phyloP scores from a whole-genome alignment of 257 asterid species.

The Lycium barbarum region DNA sequence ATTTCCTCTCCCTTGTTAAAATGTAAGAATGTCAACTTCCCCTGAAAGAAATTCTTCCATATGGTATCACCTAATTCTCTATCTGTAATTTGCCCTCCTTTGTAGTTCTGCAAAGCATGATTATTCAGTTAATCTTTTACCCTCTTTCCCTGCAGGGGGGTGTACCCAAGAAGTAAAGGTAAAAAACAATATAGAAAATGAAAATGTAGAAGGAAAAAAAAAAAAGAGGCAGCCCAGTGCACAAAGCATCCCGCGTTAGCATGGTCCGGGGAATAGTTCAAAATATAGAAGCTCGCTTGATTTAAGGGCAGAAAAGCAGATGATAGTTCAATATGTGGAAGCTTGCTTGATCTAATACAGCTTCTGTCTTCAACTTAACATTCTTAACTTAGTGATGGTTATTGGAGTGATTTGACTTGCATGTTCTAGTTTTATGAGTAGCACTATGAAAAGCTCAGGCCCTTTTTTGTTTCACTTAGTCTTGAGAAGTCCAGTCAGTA shows the following conservation, averaged over 20 bases:
- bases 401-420: not conserved
- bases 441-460: not conserved
- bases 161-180: not conserved
- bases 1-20: constrained; percentile 84
- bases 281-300: not conserved
- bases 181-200: not conserved
- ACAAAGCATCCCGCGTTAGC: too few species aligned
- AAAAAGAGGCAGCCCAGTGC: too few species aligned
- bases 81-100: constrained; percentile 54
- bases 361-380: not conserved
- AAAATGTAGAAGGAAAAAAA: too few species aligned
- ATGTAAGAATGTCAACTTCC: constrained; percentile 75
- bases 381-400: not conserved
- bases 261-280: not conserved
- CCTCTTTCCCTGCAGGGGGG: not conserved
- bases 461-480: not conserved
- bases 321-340: not conserved
- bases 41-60: constrained; percentile 65
- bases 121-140: not conserved
- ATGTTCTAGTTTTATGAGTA: not conserved
- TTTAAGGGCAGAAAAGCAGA: not conserved
- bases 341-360: not conserved
- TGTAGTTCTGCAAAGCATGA: constrained; percentile 55
- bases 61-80: constrained; percentile 50
- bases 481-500: not conserved